Percentiles rank a stretch among this genome's conserved stretches.
Evolutionary conservation across 441 rosid genomes (phyloP).

Genomic region (Arabidopsis lyrata): DNA sequence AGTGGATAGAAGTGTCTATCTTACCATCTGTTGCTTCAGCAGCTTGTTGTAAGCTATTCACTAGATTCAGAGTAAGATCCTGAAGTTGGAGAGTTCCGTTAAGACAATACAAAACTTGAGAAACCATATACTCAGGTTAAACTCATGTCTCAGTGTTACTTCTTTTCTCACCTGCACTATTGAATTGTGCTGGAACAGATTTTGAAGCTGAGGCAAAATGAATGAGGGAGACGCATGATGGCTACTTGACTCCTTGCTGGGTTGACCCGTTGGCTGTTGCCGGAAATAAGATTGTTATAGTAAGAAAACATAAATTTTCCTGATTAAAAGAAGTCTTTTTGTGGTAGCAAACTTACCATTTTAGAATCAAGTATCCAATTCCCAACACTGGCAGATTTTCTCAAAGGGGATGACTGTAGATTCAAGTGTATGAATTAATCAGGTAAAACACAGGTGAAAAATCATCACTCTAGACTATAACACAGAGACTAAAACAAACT

Average conservation of each 20-base stretch:
- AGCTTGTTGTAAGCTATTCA: slow-evolving; percentile 64
- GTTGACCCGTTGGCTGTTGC: slow-evolving; percentile 63
- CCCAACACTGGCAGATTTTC: slow-evolving; percentile 97
- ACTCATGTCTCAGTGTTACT: neutral
- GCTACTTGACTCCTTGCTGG: slow-evolving; percentile 62
- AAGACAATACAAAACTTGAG: slow-evolving; percentile 16
- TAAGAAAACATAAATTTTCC: slow-evolving; percentile 14
- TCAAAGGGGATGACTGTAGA: slow-evolving; percentile 77
- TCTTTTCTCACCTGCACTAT: slow-evolving; percentile 72
- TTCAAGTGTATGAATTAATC: slow-evolving; percentile 31
- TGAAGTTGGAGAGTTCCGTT: slow-evolving; percentile 43
- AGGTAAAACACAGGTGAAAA: slow-evolving; percentile 28
- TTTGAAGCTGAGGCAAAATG: slow-evolving; percentile 86
- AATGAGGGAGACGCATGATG: slow-evolving; percentile 48
- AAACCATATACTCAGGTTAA: neutral
- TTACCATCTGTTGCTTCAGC: slow-evolving; percentile 71
- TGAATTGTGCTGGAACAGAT: slow-evolving; percentile 83
- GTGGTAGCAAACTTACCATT: slow-evolving; percentile 55
- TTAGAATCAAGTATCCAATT: slow-evolving; percentile 82
- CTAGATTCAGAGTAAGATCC: slow-evolving; percentile 76
- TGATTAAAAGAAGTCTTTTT: neutral
- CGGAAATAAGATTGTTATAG: slow-evolving; percentile 11
- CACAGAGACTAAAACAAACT: slow-evolving; percentile 55
- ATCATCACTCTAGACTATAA: slow-evolving; percentile 23
- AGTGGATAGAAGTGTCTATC: slow-evolving; percentile 41